Percentiles rank a stretch among this genome's conserved stretches.
These are phyloP conservation scores for Mucor sp. DNA, from an alignment of 371 early-diverging fungal genomes.

Conservation along the genomic window DNA sequence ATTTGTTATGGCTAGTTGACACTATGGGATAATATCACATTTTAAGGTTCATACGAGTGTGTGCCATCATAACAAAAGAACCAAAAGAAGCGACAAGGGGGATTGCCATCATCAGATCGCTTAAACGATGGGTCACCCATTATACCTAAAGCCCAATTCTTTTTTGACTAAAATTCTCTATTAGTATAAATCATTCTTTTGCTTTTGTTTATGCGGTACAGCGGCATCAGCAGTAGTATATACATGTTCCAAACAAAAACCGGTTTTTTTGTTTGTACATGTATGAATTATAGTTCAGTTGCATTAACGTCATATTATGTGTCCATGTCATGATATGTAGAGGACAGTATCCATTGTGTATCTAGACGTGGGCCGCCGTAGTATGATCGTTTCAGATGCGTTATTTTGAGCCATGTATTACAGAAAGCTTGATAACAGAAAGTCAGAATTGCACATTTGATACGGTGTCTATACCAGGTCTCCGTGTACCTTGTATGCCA, in stretches of 20 bases:
- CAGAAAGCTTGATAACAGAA: background rate
- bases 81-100: background rate
- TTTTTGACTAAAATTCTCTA: background rate
- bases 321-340: background rate
- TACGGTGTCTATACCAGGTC: too few relatives aligned
- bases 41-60: background rate
- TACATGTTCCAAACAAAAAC: background rate
- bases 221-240: background rate
- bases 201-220: background rate
- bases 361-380: background rate
- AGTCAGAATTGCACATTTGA: background rate
- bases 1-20: background rate
- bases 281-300: background rate
- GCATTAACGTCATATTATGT: constrained; percentile 1
- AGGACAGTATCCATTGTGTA: background rate
- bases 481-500: background rate
- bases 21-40: background rate
- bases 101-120: background rate
- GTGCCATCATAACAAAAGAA: background rate
- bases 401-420: background rate
- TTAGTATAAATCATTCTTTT: background rate
- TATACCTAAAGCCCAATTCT: background rate
- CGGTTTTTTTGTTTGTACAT: background rate
- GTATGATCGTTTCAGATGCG: background rate
- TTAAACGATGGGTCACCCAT: background rate